A percentile compares a stretch with the other conserved stretches of the same genome.
Evolutionary conservation across 2,329 filamentous ascomycete genomes (phyloP).

Genomic region (Rutstroemia sp.): DNA sequence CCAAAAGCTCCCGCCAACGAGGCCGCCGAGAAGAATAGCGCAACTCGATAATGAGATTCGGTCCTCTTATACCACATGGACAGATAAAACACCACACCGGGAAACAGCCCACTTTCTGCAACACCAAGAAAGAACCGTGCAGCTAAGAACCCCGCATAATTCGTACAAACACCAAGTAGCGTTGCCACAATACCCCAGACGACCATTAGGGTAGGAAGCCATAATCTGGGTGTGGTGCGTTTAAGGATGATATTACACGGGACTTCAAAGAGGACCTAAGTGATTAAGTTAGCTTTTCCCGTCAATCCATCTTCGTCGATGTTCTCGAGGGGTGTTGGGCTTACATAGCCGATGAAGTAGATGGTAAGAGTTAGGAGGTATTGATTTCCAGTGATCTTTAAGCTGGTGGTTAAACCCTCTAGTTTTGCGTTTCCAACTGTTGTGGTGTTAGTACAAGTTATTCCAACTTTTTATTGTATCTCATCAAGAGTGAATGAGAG

Average conservation of each 20-base stretch:
- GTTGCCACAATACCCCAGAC: conserved; percentile 49
- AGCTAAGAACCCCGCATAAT: conserved; percentile 42
- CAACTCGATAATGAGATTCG: conserved; percentile 47
- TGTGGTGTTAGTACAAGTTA: conserved; percentile 3
- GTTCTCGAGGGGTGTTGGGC: not conserved
- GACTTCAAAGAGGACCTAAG: conserved; percentile 46
- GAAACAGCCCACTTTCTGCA: conserved; percentile 46
- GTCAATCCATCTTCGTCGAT: too few relatives aligned
- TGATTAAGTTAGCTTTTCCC: too few relatives aligned
- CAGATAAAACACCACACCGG: conserved; percentile 42
- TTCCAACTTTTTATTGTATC: not conserved
- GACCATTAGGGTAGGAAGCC: conserved; percentile 50
- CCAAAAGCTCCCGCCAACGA: conserved; percentile 50
- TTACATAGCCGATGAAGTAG: conserved; percentile 54
- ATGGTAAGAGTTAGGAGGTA: conserved; percentile 59
- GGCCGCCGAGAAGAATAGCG: conserved; percentile 48
- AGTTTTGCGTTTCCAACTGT: conserved; percentile 52
- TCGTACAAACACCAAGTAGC: conserved; percentile 41
- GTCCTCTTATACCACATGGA: conserved; percentile 47
- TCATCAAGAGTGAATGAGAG: not conserved
- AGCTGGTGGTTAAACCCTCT: conserved; percentile 44
- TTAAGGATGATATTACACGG: conserved; percentile 58
- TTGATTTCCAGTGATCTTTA: conserved; percentile 50
- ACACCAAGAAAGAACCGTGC: conserved; percentile 50
- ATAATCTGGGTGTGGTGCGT: conserved; percentile 47